Evolutionary conservation across 2,329 filamentous ascomycete genomes (phyloP).

Genomic region (Trichoderma afroharzianum): DNA sequence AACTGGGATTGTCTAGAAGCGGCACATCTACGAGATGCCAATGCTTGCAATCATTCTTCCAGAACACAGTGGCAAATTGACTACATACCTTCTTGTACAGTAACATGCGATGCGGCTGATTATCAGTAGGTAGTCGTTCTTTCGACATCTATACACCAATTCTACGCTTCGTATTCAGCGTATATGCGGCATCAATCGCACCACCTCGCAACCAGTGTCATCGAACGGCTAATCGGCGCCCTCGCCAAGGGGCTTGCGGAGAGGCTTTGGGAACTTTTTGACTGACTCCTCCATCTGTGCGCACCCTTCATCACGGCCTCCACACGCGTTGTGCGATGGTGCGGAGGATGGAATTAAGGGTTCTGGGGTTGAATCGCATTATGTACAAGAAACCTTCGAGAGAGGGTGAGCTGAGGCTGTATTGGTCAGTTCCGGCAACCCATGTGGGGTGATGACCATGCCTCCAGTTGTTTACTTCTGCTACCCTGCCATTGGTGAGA

Average conservation of each 20-base stretch:
- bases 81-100: background rate
- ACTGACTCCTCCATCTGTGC: slow-evolving; percentile 3
- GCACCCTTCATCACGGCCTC: slow-evolving; percentile 8
- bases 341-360: slow-evolving; percentile 11
- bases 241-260: background rate
- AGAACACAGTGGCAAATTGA: background rate
- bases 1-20: background rate
- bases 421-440: background rate
- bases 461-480: background rate
- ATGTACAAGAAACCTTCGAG: slow-evolving; percentile 2
- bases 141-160: background rate
- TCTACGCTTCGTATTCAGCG: background rate
- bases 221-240: slow-evolving; percentile 12
- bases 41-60: background rate
- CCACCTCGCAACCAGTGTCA: background rate
- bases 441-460: background rate
- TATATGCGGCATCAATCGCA: background rate
- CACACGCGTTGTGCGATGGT: slow-evolving; percentile 6
- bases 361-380: slow-evolving; percentile 12
- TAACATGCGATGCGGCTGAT: background rate
- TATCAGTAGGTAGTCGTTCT: background rate
- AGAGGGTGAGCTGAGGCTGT: background rate
- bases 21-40: background rate
- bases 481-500: background rate
- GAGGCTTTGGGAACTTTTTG: slow-evolving; percentile 16